Percentiles rank a stretch among this genome's conserved stretches.
phyloP scores from a whole-genome alignment of 2,329 filamentous ascomycete genomes.

The Aspergillus fructus region DNA sequence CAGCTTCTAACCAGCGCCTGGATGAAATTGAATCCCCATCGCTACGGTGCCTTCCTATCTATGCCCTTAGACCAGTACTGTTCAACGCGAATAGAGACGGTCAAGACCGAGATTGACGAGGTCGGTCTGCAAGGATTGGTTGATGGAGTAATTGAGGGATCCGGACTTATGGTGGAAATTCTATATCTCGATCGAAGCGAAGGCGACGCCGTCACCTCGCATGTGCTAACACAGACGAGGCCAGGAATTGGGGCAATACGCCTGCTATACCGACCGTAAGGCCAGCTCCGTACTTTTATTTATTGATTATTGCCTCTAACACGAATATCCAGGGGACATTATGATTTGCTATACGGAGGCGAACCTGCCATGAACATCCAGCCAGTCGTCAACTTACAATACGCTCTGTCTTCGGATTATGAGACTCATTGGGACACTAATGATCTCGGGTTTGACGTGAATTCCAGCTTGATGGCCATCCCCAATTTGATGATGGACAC shows the following conservation, averaged over 20 bases:
- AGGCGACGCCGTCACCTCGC: slow-evolving; percentile 67
- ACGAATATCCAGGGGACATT: slow-evolving; percentile 65
- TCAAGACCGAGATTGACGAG: slow-evolving; percentile 83
- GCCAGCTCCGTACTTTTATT: not conserved
- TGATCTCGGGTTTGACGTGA: slow-evolving; percentile 40
- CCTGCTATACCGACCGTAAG: slow-evolving; percentile 66
- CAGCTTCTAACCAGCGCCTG: slow-evolving; percentile 80
- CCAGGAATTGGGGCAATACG: slow-evolving; percentile 62
- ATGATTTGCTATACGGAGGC: slow-evolving; percentile 84
- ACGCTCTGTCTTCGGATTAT: slow-evolving; percentile 40
- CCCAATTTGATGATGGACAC: slow-evolving; percentile 41
- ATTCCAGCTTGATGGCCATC: slow-evolving; percentile 41
- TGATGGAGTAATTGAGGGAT: slow-evolving; percentile 75
- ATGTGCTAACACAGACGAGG: slow-evolving; percentile 37
- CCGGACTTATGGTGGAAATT: slow-evolving; percentile 78
- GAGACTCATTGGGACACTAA: slow-evolving; percentile 35
- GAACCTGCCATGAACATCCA: slow-evolving; percentile 43
- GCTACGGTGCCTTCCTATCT: slow-evolving; percentile 72
- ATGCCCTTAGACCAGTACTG: slow-evolving; percentile 68
- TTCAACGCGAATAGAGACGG: slow-evolving; percentile 67
- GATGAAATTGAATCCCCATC: slow-evolving; percentile 70
- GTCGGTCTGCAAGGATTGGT: slow-evolving; percentile 77
- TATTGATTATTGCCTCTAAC: slow-evolving; percentile 20
- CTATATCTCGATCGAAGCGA: slow-evolving; percentile 86
- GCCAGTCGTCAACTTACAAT: slow-evolving; percentile 43